These are phyloP conservation scores for Solanum lycopersicoides DNA, from an alignment of 257 asterid genomes.

Conservation along the genomic window DNA sequence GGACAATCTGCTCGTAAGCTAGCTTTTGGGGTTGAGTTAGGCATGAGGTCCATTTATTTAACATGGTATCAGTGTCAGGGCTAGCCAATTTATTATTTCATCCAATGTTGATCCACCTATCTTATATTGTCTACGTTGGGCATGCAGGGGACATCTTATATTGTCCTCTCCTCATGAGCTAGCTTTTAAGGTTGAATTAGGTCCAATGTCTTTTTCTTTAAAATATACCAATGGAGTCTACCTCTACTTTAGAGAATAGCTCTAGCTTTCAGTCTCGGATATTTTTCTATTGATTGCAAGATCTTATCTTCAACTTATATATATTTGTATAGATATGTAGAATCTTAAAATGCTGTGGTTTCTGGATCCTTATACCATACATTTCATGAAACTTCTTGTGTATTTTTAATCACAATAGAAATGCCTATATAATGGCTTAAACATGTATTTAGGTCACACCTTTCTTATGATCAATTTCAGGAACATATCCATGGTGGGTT, in stretches of 20 bases:
- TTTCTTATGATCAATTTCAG: constrained; percentile 29
- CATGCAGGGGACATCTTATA: not conserved
- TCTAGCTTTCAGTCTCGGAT: not conserved
- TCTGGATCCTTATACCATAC: not conserved
- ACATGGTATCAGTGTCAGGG: not conserved
- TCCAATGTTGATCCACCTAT: not conserved
- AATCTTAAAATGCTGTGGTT: not conserved
- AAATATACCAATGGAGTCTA: not conserved
- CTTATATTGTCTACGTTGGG: not conserved
- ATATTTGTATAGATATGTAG: too few species aligned
- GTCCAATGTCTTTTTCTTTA: not conserved
- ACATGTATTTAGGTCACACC: not conserved
- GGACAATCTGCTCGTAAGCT: not conserved
- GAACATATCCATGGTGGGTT: constrained; percentile 46
- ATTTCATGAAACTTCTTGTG: not conserved
- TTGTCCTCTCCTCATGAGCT: not conserved
- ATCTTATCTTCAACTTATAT: not conserved
- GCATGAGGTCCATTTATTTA: not conserved
- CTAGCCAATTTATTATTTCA: not conserved
- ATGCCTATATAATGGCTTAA: not conserved
- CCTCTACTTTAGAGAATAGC: not conserved
- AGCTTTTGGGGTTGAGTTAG: not conserved
- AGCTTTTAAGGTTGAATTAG: not conserved
- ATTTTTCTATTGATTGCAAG: not conserved
- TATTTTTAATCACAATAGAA: too few species aligned